Percentiles rank a stretch among this genome's conserved stretches.
Conservation (phyloP, 805 yeast species). For the Lipomyces spencermartinsiae region DNA sequence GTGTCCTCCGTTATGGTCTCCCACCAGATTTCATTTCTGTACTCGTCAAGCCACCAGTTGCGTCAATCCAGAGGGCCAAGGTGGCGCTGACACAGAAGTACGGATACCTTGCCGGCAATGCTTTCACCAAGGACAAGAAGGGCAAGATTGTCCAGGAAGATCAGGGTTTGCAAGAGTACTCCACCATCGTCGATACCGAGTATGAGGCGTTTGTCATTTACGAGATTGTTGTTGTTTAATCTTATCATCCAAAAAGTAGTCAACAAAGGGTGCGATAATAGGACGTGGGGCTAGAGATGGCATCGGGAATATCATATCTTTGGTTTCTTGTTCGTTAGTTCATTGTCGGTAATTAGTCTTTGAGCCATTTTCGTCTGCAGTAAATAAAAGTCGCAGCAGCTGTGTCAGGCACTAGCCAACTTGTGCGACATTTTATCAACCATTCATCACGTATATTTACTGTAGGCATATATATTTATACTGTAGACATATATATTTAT, state of each 20-base stretch:
- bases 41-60: constrained; percentile 51
- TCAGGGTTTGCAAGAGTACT: constrained; percentile 77
- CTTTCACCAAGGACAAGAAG: constrained; percentile 70
- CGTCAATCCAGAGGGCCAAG: constrained; percentile 62
- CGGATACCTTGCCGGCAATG: constrained; percentile 91
- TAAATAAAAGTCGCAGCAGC: background rate
- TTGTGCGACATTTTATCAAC: background rate
- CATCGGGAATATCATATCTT: background rate
- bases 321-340: background rate
- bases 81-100: constrained; percentile 73
- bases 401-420: background rate
- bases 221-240: constrained; percentile 49
- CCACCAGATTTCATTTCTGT: constrained; percentile 85
- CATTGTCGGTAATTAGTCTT: background rate
- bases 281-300: constrained; percentile 1
- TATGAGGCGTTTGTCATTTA: constrained; percentile 96
- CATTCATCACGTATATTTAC: background rate
- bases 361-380: background rate
- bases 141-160: constrained; percentile 70
- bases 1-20: constrained; percentile 92
- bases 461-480: background rate
- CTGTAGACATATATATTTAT: background rate
- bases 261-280: background rate
- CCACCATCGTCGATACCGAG: constrained; percentile 90
- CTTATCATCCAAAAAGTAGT: background rate